Evolutionary conservation across 495 filamentous ascomycete species (phyloP).

Genomic region (Penicillium maclennaniae): DNA sequence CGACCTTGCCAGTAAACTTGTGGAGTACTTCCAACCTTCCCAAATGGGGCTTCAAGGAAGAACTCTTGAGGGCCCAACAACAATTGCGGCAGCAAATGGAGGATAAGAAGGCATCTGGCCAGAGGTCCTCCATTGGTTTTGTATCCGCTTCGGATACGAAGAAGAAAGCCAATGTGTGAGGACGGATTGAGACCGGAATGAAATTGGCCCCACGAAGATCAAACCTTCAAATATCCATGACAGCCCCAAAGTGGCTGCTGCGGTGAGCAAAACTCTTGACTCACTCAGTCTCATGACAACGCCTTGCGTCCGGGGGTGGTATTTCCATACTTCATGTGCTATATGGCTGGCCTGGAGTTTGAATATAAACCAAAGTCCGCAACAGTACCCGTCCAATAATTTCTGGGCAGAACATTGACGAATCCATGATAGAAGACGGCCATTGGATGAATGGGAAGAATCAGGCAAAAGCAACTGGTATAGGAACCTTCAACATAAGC

Average conservation of each 20-base stretch:
- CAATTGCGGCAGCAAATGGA: constrained; percentile 56
- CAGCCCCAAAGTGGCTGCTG: background rate
- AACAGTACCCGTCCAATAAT: background rate
- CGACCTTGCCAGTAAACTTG: constrained; percentile 61
- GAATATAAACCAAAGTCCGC: background rate
- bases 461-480: too few relatives aligned
- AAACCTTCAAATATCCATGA: background rate
- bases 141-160: constrained; percentile 45
- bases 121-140: constrained; percentile 73
- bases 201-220: background rate
- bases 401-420: background rate
- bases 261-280: too few relatives aligned
- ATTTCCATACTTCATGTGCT: background rate
- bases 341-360: background rate
- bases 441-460: background rate
- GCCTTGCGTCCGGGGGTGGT: background rate
- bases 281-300: background rate
- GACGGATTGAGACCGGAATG: background rate
- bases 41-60: constrained; percentile 67
- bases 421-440: background rate
- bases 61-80: constrained; percentile 63
- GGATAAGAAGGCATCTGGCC: constrained; percentile 46
- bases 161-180: constrained; percentile 9
- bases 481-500: background rate
- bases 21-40: constrained; percentile 69